Conservation (phyloP, 441 rosid genomes). For the Erodium trifolium region DNA sequence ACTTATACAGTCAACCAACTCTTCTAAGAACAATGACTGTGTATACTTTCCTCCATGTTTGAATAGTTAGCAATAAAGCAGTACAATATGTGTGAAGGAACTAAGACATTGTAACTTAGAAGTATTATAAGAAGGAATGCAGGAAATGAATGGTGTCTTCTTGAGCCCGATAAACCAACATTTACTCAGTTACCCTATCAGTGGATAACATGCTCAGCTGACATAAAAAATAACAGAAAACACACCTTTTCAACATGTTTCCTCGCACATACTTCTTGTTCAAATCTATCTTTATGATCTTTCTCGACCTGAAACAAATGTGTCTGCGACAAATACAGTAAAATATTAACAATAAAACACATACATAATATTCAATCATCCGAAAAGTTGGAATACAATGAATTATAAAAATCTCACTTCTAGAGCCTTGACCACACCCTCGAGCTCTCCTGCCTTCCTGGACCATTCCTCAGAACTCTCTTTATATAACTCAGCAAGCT, state of each 20-base stretch:
- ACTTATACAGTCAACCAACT: not conserved
- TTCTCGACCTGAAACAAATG: constrained; percentile 67
- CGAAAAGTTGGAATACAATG: constrained; percentile 13
- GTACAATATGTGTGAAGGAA: not conserved
- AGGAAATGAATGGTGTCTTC: not conserved
- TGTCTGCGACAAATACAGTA: constrained; percentile 38
- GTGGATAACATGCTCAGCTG: not conserved
- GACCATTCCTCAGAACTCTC: constrained; percentile 95
- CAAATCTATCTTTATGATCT: constrained; percentile 62
- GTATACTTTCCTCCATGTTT: not conserved
- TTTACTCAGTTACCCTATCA: not conserved
- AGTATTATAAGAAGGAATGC: not conserved
- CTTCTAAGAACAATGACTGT: not conserved
- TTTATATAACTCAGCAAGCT: constrained; percentile 80
- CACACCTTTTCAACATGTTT: constrained; percentile 67
- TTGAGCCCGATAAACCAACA: not conserved
- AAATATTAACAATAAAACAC: constrained; percentile 21
- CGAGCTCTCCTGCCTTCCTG: constrained; percentile 87
- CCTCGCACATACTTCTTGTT: constrained; percentile 54
- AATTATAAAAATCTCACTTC: constrained; percentile 45
- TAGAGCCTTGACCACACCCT: constrained; percentile 88
- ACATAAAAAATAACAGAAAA: constrained; percentile 2
- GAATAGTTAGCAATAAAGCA: not conserved
- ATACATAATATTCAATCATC: constrained; percentile 1
- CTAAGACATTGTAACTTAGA: not conserved